phyloP scores from a whole-genome alignment of 2,329 filamentous ascomycete genomes.

The Rasamsonia emersonii region DNA sequence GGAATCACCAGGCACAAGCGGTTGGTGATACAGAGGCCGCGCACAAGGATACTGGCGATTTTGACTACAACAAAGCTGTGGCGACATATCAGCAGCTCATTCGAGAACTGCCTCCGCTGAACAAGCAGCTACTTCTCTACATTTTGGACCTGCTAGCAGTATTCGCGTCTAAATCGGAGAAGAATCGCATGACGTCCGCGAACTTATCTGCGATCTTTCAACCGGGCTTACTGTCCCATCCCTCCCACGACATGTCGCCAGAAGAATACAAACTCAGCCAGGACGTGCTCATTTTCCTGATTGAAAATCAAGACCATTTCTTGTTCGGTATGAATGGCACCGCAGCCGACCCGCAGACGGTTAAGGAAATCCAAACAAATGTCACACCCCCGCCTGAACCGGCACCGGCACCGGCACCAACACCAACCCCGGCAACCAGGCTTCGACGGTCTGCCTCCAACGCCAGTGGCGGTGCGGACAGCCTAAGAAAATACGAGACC shows the following conservation, averaged over 20 bases:
- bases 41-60: constrained; percentile 60
- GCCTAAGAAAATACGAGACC: constrained; percentile 65
- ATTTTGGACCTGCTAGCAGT: constrained; percentile 93
- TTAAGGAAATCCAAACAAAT: constrained; percentile 55
- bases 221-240: constrained; percentile 90
- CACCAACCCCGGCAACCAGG: constrained; percentile 5
- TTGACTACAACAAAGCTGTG: constrained; percentile 69
- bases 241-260: constrained; percentile 88
- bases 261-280: constrained; percentile 91
- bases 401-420: constrained; percentile 3
- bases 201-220: constrained; percentile 97
- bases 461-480: constrained; percentile 81
- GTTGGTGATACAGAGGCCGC: constrained; percentile 58
- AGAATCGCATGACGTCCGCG: constrained; percentile 93
- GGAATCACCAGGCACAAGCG: constrained; percentile 59
- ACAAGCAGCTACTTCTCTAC: constrained; percentile 88
- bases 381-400: not conserved
- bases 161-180: constrained; percentile 91
- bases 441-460: constrained; percentile 73
- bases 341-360: constrained; percentile 78
- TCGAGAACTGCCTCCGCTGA: constrained; percentile 83
- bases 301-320: constrained; percentile 98
- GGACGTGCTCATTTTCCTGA: constrained; percentile 93
- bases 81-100: constrained; percentile 79
- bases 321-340: constrained; percentile 97